Evolutionary conservation across 352 stramenopile species (phyloP), one percentile per base, ranked within the genome.

Genomic region (Pythium rishiriense): DNA sequence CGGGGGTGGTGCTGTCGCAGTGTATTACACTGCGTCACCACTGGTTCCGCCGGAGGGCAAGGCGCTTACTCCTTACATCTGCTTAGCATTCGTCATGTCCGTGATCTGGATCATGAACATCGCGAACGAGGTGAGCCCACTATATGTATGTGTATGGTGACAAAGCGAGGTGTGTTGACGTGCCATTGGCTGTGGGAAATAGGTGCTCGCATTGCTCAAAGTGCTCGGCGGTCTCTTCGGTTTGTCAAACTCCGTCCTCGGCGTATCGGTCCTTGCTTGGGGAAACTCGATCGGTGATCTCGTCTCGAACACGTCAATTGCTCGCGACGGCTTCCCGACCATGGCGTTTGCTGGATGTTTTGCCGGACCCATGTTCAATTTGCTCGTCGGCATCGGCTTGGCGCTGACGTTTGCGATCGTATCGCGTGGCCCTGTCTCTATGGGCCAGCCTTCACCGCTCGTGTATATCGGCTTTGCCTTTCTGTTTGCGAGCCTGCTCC

Each of bases 41-140:
- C 12, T 50, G 4, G 14, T 29, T 42, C 85, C 85, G 26, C 85
- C 85, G 1, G 63, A 78, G 49, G 83, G 81, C n/a, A 63, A 55
- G 49, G 55, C 64, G 7, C 55, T 92, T 12, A 72, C 74, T 5
- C 81, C 83, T 37, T 91, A 87, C 25, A 75, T 94, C 35, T 81
- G 66, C 28, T 62, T 91, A n/a, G 85, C 78, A 17, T 94, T 94
- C 50, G 73, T 85, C 24, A 94, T 94, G 83, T 94, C 85, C 3
- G 80, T 94, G 41, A 78, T 92, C 57, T 94, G 85, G 85, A 94
- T 94, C 66, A 91, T 91, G 83, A 91, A 88, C 22, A 91, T 94
- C 49, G 85, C 85, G 8, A 83, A 89, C 33, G 85, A 94, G 65
- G 82, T 85, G 49, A 24, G 66, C 47, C 11, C 10, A 6, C 31